Evolutionary conservation across 2,329 filamentous ascomycete genomes (phyloP), one percentile per base, ranked within the genome.

Genomic region (Cadophora malorum): DNA sequence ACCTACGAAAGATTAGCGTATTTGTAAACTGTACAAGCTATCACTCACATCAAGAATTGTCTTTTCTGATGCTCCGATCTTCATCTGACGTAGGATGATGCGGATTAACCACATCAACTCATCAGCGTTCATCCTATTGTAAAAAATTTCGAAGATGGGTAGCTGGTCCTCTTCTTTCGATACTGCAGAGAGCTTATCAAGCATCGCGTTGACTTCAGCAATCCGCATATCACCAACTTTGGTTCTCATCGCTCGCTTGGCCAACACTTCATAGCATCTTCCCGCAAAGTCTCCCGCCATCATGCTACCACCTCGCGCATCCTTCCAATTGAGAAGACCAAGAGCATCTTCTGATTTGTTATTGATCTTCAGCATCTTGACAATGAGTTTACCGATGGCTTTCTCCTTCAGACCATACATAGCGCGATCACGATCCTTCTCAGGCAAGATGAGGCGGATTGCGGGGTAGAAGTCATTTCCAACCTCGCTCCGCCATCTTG

Each of bases 371-470:
- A 97, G 91, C 49, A 97, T 86, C 77, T 94, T 95, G 67, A 97
- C 92, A n/a, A 98, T 83, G 23, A 98, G 81, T 77, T 94, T 97
- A 10, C 91, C 95, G 68, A 99, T 94, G 5, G 90, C 88, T 77
- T 91, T 94, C 81, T 99, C 96, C 77, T 98, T 98, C 50, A 99
- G 83, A 0, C 95, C 93, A 76, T 98, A 99, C 83, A 97, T 94
- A 21, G 91, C 91, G 59, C 96, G 88, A 75, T 98, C 94, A 49
- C 94, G 88, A 76, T 99, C 96, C 77, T 97, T 96, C 75, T 96
- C 93, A 0, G 95, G 94, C 3, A 97, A 84, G 67, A 98, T 97
- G 58, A 99, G 86, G 23, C 96, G 90, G 79, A 99, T 86, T 1
- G 93, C 95, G 0, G 96, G 96, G 77, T 96, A 98, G 74, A 99